Evolutionary conservation across 2,329 filamentous ascomycete species (phyloP).

Genomic region (Ascochyta viciae-villosae): DNA sequence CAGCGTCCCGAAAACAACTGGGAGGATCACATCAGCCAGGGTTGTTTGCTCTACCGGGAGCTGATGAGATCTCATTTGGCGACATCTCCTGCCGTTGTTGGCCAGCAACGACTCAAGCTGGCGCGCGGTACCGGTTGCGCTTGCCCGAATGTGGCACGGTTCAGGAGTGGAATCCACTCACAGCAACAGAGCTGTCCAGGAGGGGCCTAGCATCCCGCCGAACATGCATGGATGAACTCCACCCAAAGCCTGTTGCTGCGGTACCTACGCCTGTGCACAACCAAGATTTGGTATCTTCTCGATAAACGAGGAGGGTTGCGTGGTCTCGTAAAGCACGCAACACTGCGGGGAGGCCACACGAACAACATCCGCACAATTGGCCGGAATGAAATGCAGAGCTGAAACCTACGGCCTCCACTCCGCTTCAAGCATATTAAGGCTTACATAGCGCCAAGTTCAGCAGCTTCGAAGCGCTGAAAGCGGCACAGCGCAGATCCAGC

Average conservation of each 20-base stretch:
- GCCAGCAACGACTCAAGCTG: constrained; percentile 21
- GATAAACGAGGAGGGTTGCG: neutral
- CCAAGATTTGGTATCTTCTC: constrained; percentile 3
- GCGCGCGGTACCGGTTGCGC: constrained; percentile 30
- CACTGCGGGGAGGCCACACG: neutral
- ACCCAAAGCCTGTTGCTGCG: neutral
- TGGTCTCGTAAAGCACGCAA: constrained; percentile 4
- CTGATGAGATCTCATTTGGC: constrained; percentile 23
- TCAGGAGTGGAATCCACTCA: constrained; percentile 20
- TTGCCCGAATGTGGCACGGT: constrained; percentile 11
- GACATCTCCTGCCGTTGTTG: constrained; percentile 21
- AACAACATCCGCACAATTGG: neutral
- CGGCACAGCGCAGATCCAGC: constrained; percentile 27
- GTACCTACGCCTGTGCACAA: constrained; percentile 7
- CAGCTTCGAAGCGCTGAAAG: constrained; percentile 28
- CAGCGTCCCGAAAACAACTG: constrained; percentile 10
- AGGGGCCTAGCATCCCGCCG: constrained; percentile 14
- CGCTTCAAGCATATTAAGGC: constrained; percentile 15
- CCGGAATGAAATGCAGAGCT: constrained; percentile 2
- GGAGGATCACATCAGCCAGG: constrained; percentile 16
- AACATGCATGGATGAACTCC: constrained; percentile 10
- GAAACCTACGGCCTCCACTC: constrained; percentile 15
- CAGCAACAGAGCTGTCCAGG: constrained; percentile 10
- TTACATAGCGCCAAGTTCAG: constrained; percentile 15
- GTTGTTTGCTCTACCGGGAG: constrained; percentile 19